Base-by-base conservation (phyloP, 2,329 filamentous ascomycete species). In the Fusarium oligoseptatum region DNA sequence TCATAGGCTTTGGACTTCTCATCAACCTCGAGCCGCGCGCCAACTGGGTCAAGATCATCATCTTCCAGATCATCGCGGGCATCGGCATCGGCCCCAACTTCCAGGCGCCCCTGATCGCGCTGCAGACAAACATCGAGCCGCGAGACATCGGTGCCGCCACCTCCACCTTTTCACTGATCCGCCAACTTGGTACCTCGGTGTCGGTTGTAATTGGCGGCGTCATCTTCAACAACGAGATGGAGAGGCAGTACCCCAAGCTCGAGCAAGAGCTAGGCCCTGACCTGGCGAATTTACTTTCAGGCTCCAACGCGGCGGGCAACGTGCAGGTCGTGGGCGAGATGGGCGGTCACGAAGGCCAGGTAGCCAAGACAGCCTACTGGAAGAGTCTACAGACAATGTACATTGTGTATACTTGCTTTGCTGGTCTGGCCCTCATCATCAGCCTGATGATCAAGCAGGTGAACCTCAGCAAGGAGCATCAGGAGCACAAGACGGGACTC, bases 141-240 rank as follows among this genome's bases (percentile, higher is more conserved):
- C 85, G 87, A 32, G 92, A 94, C 75, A 92, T 93, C 56, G 92
- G 90, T n/a, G 88, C 91, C 2, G 92, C 90, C 0, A 94, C 92
- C 0, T 88, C 91, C 0, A 92, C 91, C 2, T 92, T 93, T 73
- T 86, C 88, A 10, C 93, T 94, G 79, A 86, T 92, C 9, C 90
- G 93, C 22, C 92, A 93, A 75, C 84, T 95, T 4, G 91, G 91
- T 11, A 93, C 91, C 0, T 88, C 91, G 3, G 88, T 92, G 22
- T 91, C 91, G 0, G 88, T 95, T 62, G 92, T 94, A 2, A 86
- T 95, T 43, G 94, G 94, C 27, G 91, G 92, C n/a, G 92, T 94
- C 55, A 88, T 95, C 41, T 95, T 95, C 83, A 92, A 94, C 82
- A 95, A 95, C 80, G 84, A 88, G 68, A 94, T 95, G 91, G 83